A percentile compares a stretch with the other conserved stretches of the same genome.
phyloP scores from a whole-genome alignment of 208 protist genomes.

The Trypanosoma congolense region DNA sequence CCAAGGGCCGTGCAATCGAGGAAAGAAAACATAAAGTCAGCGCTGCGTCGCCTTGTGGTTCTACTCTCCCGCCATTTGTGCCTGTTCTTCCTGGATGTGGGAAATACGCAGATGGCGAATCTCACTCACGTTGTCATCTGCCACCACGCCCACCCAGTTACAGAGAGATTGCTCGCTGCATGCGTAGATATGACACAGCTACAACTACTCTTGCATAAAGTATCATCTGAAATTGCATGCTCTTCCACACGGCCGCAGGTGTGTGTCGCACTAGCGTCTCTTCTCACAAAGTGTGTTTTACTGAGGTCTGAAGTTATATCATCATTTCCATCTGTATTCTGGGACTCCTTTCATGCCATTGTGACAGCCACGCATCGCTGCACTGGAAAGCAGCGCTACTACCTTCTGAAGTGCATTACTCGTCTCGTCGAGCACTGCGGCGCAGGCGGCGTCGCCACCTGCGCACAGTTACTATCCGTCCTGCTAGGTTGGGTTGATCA shows the following conservation, averaged over 20 bases:
- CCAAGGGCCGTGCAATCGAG: constrained; percentile 15
- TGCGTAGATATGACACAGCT: constrained; percentile 41
- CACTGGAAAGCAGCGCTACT: constrained; percentile 54
- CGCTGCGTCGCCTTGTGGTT: constrained; percentile 82
- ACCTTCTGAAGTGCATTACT: constrained; percentile 65
- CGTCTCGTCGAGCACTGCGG: constrained; percentile 40
- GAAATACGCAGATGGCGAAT: constrained; percentile 33
- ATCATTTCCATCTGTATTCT: constrained; percentile 56
- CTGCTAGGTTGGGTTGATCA: constrained; percentile 72
- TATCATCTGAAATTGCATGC: constrained; percentile 51
- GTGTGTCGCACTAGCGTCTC: constrained; percentile 47
- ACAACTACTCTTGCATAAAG: constrained; percentile 58
- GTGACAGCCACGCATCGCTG: constrained; percentile 74
- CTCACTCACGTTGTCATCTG: constrained; percentile 59
- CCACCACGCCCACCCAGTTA: constrained; percentile 71
- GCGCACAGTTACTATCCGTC: constrained; percentile 57
- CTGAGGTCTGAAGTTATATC: constrained; percentile 39
- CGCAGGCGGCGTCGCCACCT: constrained; percentile 17
- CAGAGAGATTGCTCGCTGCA: constrained; percentile 46
- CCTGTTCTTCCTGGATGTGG: constrained; percentile 63
- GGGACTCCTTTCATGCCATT: constrained; percentile 84
- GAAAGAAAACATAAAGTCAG: constrained; percentile 40
- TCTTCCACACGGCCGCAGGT: constrained; percentile 72
- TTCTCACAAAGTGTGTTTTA: constrained; percentile 62
- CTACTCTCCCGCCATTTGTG: constrained; percentile 81